Conservation (phyloP, 2,329 filamentous ascomycete genomes). For the Huntiella omanensis region DNA sequence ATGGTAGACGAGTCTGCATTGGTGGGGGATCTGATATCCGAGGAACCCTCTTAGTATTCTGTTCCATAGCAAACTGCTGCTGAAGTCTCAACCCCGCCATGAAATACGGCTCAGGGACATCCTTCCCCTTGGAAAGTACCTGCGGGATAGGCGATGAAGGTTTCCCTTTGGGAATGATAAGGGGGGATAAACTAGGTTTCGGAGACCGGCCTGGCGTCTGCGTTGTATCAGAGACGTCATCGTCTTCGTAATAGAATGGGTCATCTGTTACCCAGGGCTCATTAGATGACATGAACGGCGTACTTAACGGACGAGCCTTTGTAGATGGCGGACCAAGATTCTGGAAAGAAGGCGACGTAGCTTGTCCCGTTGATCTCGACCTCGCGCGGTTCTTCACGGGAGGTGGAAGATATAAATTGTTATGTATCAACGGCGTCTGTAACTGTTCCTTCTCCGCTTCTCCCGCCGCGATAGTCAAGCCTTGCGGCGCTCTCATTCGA, state of each 20-base stretch:
- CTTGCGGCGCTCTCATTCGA: background rate
- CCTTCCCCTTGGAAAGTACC: background rate
- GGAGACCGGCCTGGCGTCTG: background rate
- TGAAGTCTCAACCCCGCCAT: constrained; percentile 7
- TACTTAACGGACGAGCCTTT: constrained; percentile 4
- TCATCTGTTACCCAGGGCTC: constrained; percentile 8
- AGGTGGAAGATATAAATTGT: constrained; percentile 9
- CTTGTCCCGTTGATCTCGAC: constrained; percentile 1
- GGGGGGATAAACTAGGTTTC: constrained; percentile 2
- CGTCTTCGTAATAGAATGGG: background rate
- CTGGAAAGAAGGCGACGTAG: background rate
- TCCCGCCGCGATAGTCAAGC: background rate
- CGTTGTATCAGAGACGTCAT: background rate
- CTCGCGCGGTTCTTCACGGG: constrained; percentile 5
- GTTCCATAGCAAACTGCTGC: background rate
- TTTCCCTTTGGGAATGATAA: constrained; percentile 7
- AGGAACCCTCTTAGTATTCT: background rate
- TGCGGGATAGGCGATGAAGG: background rate
- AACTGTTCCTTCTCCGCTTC: background rate
- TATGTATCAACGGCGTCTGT: constrained; percentile 9
- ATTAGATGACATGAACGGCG: constrained; percentile 8
- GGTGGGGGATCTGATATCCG: background rate
- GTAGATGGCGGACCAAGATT: background rate
- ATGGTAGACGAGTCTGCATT: background rate
- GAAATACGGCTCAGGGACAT: constrained; percentile 5